These are phyloP conservation scores for Tephrocybe sp. DNA, from an alignment of 768 basidiomycete species.

Conservation along the genomic window DNA sequence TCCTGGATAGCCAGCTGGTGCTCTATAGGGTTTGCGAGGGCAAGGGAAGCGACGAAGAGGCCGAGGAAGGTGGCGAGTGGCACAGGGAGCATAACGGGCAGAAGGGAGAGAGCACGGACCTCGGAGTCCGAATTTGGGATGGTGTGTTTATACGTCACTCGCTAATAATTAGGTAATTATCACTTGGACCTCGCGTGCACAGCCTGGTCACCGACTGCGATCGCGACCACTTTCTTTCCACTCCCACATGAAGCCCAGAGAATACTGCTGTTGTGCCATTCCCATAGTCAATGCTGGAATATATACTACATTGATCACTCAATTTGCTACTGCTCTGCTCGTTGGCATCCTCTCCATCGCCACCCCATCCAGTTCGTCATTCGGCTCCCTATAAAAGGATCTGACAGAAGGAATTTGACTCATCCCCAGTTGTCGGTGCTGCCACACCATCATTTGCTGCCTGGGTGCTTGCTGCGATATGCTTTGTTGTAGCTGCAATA, in stretches of 20 bases:
- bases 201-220: not conserved
- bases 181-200: not conserved
- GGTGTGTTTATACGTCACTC: constrained; percentile 9
- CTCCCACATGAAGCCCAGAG: constrained; percentile 69
- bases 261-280: constrained; percentile 93
- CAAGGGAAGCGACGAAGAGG: constrained; percentile 22
- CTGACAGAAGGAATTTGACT: constrained; percentile 3
- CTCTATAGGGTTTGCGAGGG: constrained; percentile 18
- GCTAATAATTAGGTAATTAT: constrained; percentile 10
- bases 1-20: constrained; percentile 25
- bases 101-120: constrained; percentile 14
- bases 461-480: constrained; percentile 72
- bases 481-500: constrained; percentile 71
- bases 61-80: constrained; percentile 21
- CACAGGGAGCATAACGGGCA: constrained; percentile 23
- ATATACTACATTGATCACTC: constrained; percentile 76
- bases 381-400: too few species aligned
- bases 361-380: constrained; percentile 72
- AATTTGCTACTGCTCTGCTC: constrained; percentile 64
- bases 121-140: constrained; percentile 18
- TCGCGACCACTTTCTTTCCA: constrained; percentile 15
- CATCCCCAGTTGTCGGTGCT: constrained; percentile 75
- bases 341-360: constrained; percentile 74
- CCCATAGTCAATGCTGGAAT: constrained; percentile 91
- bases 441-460: constrained; percentile 77